phyloP scores from a whole-genome alignment of 805 yeast genomes.

The Hemisphaericaspora nanyangensis region DNA sequence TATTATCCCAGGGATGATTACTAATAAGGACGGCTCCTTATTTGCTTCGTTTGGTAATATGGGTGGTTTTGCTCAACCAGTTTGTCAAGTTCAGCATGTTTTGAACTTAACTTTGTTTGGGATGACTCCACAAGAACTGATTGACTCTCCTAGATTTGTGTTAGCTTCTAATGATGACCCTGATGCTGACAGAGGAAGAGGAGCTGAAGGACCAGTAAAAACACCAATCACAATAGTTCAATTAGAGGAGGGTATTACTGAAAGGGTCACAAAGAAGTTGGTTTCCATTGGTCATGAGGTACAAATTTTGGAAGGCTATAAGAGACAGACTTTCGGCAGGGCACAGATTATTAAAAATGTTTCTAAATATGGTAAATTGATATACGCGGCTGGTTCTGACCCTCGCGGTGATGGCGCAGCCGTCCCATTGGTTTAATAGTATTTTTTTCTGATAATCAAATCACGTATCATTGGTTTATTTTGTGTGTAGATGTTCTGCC shows the following conservation, averaged over 20 bases:
- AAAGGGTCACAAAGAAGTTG: constrained; percentile 44
- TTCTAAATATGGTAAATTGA: constrained; percentile 35
- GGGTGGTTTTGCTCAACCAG: constrained; percentile 89
- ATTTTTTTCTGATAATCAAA: too few species aligned
- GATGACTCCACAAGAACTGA: constrained; percentile 65
- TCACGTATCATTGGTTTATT: too few species aligned
- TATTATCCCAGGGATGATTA: constrained; percentile 78
- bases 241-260: constrained; percentile 61
- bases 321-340: constrained; percentile 52
- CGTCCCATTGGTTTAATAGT: constrained; percentile 35
- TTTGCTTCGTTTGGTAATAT: constrained; percentile 75
- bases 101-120: constrained; percentile 62
- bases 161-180: constrained; percentile 49
- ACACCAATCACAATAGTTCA: constrained; percentile 56
- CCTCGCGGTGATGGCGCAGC: constrained; percentile 86
- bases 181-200: constrained; percentile 48
- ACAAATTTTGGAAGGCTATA: constrained; percentile 36
- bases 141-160: constrained; percentile 74
- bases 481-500: too few species aligned
- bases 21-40: constrained; percentile 43
- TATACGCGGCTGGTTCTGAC: constrained; percentile 72
- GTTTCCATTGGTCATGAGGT: constrained; percentile 56
- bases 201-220: constrained; percentile 62
- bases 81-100: constrained; percentile 77
- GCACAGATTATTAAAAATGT: constrained; percentile 67